A percentile compares a stretch with the other conserved stretches of the same genome.
Conservation (phyloP, 176 grass and related monocot genomes). For the Aegilops longissima region DNA sequence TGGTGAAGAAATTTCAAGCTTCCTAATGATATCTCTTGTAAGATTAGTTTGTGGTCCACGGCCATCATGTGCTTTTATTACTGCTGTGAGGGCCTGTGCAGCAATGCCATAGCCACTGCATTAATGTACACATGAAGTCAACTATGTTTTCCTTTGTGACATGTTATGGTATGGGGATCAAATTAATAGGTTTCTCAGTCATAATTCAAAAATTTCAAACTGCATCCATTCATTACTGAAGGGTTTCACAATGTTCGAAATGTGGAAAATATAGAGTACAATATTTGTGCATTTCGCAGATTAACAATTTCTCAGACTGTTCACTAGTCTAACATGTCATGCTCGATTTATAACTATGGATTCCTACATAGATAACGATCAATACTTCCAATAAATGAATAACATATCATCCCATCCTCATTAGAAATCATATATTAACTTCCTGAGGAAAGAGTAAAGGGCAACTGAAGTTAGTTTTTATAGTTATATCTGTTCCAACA, state of each 20-base stretch:
- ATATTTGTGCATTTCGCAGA: background rate
- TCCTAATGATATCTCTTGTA: slow-evolving; percentile 62
- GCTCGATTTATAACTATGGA: background rate
- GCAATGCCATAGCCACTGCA: slow-evolving; percentile 99
- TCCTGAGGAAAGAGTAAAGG: background rate
- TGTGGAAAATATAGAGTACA: background rate
- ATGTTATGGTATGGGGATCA: slow-evolving; percentile 29
- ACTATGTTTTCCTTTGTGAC: slow-evolving; percentile 38
- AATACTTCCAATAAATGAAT: slow-evolving; percentile 6
- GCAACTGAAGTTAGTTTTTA: background rate
- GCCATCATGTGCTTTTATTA: slow-evolving; percentile 81
- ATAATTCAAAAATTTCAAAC: slow-evolving; percentile 1
- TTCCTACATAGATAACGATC: background rate
- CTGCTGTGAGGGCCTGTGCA: slow-evolving; percentile 91
- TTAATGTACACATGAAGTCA: slow-evolving; percentile 54
- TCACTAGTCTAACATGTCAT: background rate
- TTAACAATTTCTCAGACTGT: background rate
- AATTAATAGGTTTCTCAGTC: slow-evolving; percentile 18
- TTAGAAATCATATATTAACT: slow-evolving; percentile 6
- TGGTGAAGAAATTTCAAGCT: slow-evolving; percentile 85
- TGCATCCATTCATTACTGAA: background rate
- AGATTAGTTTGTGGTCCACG: slow-evolving; percentile 90
- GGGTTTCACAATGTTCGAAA: slow-evolving; percentile 27
- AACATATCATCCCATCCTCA: background rate
- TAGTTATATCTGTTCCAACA: background rate